Conservation (phyloP, 139 green algal genomes). For the Auxenochlorella pyrenoidosa region DNA sequence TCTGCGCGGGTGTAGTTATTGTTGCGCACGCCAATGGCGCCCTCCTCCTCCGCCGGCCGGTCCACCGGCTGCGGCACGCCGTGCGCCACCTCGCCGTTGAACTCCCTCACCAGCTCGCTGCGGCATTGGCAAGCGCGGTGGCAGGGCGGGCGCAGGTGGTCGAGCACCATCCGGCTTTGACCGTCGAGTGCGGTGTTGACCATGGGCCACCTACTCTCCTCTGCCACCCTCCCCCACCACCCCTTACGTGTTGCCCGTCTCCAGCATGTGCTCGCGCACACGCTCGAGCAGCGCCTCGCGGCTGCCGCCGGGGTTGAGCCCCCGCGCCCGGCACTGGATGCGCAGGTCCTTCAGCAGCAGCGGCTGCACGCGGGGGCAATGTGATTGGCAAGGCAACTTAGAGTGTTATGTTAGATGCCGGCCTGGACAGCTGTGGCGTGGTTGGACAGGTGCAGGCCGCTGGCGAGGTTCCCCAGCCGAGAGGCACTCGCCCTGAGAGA, state of each 20-base stretch:
- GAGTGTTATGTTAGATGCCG: background rate
- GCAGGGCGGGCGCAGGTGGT: too few species aligned
- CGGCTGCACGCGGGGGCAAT: constrained; percentile 19
- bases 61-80: background rate
- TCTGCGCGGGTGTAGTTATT: constrained; percentile 84
- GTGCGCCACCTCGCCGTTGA: constrained; percentile 26
- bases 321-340: constrained; percentile 66
- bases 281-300: constrained; percentile 72
- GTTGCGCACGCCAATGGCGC: constrained; percentile 19
- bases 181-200: too few species aligned
- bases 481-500: background rate
- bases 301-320: constrained; percentile 74
- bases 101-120: constrained; percentile 20
- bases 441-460: background rate
- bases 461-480: background rate
- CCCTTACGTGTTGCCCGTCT: constrained; percentile 68
- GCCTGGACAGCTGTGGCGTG: background rate
- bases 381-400: too few species aligned
- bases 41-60: background rate
- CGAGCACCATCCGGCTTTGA: too few species aligned
- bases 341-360: constrained; percentile 75
- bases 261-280: constrained; percentile 73
- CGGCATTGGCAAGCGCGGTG: too few species aligned
- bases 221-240: too few species aligned
- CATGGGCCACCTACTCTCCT: background rate